These are phyloP conservation scores for Blastobotrys apis DNA, from an alignment of 1,139 yeast genomes.

Conservation along the genomic window DNA sequence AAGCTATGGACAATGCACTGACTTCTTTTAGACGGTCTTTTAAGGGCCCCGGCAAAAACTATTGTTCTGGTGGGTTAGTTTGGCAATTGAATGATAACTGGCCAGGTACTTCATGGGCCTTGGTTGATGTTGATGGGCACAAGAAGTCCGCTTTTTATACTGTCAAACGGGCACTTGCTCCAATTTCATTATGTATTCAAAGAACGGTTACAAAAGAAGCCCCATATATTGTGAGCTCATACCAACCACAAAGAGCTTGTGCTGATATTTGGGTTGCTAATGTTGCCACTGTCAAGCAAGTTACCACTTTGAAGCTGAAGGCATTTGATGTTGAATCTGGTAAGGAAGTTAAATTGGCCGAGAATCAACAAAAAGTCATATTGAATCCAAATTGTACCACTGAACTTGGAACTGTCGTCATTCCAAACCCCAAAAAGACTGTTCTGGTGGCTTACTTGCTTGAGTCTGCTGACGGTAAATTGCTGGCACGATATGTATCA, in stretches of 20 bases:
- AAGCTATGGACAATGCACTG: conserved; percentile 43
- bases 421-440: conserved; percentile 13
- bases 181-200: conserved; percentile 36
- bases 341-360: conserved; percentile 17
- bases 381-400: conserved; percentile 36
- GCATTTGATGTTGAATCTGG: conserved; percentile 35
- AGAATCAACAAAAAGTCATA: conserved; percentile 17
- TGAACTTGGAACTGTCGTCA: conserved; percentile 25
- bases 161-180: conserved; percentile 41
- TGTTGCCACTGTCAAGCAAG: conserved; percentile 22
- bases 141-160: conserved; percentile 45
- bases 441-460: conserved; percentile 16
- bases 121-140: conserved; percentile 38
- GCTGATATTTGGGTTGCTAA: conserved; percentile 44
- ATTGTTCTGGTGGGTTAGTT: conserved; percentile 42
- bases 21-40: conserved; percentile 43
- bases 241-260: conserved; percentile 13
- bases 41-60: conserved; percentile 34
- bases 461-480: conserved; percentile 1
- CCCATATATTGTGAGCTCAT: conserved; percentile 14
- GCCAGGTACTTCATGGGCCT: conserved; percentile 47
- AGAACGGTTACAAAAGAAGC: conserved; percentile 26
- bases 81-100: conserved; percentile 51
- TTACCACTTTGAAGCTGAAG: conserved; percentile 31
- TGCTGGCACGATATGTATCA: conserved; percentile 15